Percentiles rank a stretch among this genome's conserved stretches.
These are phyloP conservation scores for Caloboletus firmus DNA, from an alignment of 1,284 basidiomycete species.

Conservation along the genomic window DNA sequence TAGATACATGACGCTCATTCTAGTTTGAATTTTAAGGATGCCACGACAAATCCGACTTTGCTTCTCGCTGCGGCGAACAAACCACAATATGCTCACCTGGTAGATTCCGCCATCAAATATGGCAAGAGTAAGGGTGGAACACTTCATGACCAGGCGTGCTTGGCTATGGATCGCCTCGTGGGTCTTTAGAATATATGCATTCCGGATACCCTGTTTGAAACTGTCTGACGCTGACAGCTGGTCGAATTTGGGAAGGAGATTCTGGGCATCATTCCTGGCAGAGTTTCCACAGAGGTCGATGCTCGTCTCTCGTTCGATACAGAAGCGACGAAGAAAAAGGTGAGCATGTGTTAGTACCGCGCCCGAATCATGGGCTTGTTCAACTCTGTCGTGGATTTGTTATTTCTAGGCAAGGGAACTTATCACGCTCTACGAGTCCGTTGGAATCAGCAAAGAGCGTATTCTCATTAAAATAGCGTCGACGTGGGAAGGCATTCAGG, in stretches of 20 bases:
- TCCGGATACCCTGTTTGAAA: background rate
- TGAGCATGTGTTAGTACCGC: constrained; percentile 18
- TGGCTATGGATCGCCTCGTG: constrained; percentile 87
- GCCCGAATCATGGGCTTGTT: background rate
- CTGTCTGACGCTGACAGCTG: constrained; percentile 48
- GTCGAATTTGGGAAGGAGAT: constrained; percentile 97
- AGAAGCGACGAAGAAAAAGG: constrained; percentile 85
- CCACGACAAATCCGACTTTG: constrained; percentile 91
- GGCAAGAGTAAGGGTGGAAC: constrained; percentile 80
- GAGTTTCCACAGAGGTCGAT: constrained; percentile 98
- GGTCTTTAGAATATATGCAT: constrained; percentile 8
- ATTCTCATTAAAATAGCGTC: constrained; percentile 98
- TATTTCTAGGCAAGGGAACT: constrained; percentile 76
- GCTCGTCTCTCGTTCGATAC: constrained; percentile 95
- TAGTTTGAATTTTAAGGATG: constrained; percentile 52
- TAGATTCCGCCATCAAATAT: constrained; percentile 80
- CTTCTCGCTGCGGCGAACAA: constrained; percentile 93
- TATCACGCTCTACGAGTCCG: constrained; percentile 88
- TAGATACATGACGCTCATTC: background rate
- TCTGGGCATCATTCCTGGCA: constrained; percentile 91
- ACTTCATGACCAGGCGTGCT: constrained; percentile 68
- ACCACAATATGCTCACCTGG: constrained; percentile 78
- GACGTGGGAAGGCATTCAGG: constrained; percentile 99
- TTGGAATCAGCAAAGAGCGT: constrained; percentile 89
- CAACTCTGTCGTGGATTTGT: background rate